Evolutionary conservation across 441 rosid species (phyloP).

Genomic region (Viola pubescens): DNA sequence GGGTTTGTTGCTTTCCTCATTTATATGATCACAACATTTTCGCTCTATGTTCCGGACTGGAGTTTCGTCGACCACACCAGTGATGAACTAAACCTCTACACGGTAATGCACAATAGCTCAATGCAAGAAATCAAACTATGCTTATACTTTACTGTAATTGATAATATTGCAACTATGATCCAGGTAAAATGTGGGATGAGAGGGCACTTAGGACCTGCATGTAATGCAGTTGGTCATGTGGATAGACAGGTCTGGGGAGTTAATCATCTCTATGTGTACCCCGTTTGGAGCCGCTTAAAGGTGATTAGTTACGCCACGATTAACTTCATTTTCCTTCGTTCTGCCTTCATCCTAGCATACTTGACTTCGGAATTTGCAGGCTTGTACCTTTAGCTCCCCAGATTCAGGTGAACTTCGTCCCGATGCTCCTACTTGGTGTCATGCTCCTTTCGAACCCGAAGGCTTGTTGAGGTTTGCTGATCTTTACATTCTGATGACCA

Average conservation of each 20-base stretch:
- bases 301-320: constrained; percentile 15
- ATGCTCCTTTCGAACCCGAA: constrained; percentile 61
- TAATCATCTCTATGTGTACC: constrained; percentile 45
- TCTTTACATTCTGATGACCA: not conserved
- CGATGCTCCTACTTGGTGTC: constrained; percentile 56
- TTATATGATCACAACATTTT: constrained; percentile 42
- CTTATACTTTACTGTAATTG: not conserved
- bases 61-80: constrained; percentile 21
- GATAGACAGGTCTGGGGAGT: constrained; percentile 61
- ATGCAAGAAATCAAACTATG: not conserved
- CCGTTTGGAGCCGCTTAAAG: constrained; percentile 57
- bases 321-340: not conserved
- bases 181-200: constrained; percentile 67
- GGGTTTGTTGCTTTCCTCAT: constrained; percentile 46
- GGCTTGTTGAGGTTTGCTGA: constrained; percentile 48
- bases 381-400: constrained; percentile 52
- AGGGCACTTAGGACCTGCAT: constrained; percentile 68
- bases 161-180: not conserved
- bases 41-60: constrained; percentile 64
- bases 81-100: constrained; percentile 21
- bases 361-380: constrained; percentile 25
- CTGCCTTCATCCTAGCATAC: not conserved
- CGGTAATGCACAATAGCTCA: constrained; percentile 20
- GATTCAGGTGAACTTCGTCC: constrained; percentile 34
- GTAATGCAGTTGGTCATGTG: constrained; percentile 61